These are phyloP conservation scores for Botrytis hyacinthi DNA, from an alignment of 2,329 filamentous ascomycete species.

Conservation along the genomic window DNA sequence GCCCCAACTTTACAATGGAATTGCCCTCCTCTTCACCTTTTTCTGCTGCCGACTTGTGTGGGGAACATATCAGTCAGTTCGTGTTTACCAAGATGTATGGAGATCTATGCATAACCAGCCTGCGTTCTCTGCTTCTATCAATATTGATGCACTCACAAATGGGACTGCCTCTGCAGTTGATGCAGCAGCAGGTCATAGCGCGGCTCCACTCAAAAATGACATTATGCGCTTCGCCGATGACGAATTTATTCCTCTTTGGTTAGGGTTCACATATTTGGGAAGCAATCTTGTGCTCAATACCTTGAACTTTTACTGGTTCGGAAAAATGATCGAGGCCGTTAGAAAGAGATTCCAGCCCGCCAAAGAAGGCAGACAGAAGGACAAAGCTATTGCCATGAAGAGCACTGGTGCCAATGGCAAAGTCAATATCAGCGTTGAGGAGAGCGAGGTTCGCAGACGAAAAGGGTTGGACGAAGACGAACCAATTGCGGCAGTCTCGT, in stretches of 20 bases:
- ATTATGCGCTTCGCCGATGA: slow-evolving; percentile 52
- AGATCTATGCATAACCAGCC: slow-evolving; percentile 50
- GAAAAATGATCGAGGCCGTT: slow-evolving; percentile 80
- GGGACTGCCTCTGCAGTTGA: slow-evolving; percentile 41
- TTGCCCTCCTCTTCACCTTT: slow-evolving; percentile 69
- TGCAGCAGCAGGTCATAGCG: slow-evolving; percentile 34
- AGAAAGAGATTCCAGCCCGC: slow-evolving; percentile 68
- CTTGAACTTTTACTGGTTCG: slow-evolving; percentile 82
- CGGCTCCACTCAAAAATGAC: slow-evolving; percentile 37
- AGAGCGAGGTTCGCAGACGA: slow-evolving; percentile 37
- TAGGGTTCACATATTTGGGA: slow-evolving; percentile 64
- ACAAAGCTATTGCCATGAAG: slow-evolving; percentile 34
- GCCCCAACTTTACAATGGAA: slow-evolving; percentile 74
- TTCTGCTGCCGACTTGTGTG: slow-evolving; percentile 75
- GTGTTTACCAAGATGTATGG: slow-evolving; percentile 70
- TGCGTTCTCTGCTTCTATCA: slow-evolving; percentile 35
- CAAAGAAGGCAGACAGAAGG: slow-evolving; percentile 39
- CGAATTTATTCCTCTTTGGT: slow-evolving; percentile 64
- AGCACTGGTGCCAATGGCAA: slow-evolving; percentile 36
- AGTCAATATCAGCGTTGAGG: slow-evolving; percentile 34
- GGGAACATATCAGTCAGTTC: slow-evolving; percentile 69
- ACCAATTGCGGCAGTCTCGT: slow-evolving; percentile 14
- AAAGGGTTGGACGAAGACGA: slow-evolving; percentile 24
- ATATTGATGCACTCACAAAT: slow-evolving; percentile 38
- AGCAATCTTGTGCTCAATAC: slow-evolving; percentile 71